Evolutionary conservation across 1,139 yeast species (phyloP).

Genomic region (Starmera stellimalicola): DNA sequence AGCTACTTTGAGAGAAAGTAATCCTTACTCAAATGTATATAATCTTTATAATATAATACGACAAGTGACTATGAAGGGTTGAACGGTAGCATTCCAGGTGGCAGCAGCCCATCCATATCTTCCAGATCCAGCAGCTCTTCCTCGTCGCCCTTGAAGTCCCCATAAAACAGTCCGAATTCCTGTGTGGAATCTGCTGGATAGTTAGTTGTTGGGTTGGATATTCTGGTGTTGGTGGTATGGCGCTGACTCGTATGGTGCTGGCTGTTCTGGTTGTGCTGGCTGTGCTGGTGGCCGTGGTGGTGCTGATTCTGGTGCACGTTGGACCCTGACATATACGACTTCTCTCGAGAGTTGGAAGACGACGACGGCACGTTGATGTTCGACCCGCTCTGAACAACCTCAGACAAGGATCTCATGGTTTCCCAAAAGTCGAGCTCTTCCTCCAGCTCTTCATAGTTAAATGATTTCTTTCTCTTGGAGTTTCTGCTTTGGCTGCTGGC

Average conservation of each 20-base stretch:
- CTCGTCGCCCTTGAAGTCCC: conserved; percentile 8
- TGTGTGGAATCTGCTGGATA: not conserved
- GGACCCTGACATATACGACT: too few species aligned
- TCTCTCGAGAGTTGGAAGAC: conserved; percentile 8
- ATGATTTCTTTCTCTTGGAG: conserved; percentile 5
- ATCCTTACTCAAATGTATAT: conserved; percentile 1
- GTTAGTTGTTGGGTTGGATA: not conserved
- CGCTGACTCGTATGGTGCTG: not conserved
- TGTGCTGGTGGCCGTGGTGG: not conserved
- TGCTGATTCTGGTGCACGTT: not conserved
- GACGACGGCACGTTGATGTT: too few species aligned
- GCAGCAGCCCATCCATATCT: conserved; percentile 13
- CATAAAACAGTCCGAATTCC: conserved; percentile 5
- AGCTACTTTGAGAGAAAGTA: conserved; percentile 60
- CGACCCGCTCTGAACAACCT: conserved; percentile 23
- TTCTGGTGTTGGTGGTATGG: not conserved
- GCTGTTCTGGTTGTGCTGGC: not conserved
- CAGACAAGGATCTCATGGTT: conserved; percentile 45
- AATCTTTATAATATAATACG: not conserved
- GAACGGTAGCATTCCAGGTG: conserved; percentile 16
- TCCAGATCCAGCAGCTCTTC: conserved; percentile 16
- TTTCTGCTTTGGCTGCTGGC: conserved; percentile 21
- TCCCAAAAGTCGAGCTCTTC: conserved; percentile 66
- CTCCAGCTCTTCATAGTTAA: conserved; percentile 25
- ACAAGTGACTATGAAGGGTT: conserved; percentile 15